These are phyloP conservation scores for Jamesozyma hellenica DNA, from an alignment of 805 yeast genomes.

Conservation along the genomic window DNA sequence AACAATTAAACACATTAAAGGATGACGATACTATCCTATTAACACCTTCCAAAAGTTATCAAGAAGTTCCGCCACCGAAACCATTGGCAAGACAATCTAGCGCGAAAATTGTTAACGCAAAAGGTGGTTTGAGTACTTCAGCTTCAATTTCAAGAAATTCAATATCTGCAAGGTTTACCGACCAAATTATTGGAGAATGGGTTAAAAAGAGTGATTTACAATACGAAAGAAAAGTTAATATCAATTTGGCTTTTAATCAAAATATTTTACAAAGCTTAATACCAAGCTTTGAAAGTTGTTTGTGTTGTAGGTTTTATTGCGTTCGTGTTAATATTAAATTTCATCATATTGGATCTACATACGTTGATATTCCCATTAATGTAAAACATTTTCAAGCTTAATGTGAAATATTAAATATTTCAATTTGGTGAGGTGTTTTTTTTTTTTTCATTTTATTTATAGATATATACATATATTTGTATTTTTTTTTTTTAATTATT, in stretches of 20 bases:
- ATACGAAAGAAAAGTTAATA: slow-evolving; percentile 25
- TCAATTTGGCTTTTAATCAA: slow-evolving; percentile 12
- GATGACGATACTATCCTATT: slow-evolving; percentile 5
- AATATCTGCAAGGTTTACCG: slow-evolving; percentile 13
- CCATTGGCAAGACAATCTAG: background rate
- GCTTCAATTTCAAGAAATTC: slow-evolving; percentile 7
- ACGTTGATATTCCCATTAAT: slow-evolving; percentile 11
- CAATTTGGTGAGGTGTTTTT: no score
- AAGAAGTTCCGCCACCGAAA: background rate
- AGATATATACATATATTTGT: no score
- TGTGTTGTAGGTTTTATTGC: slow-evolving; percentile 38
- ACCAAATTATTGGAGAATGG: slow-evolving; percentile 23
- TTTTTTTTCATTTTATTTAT: no score
- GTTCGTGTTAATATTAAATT: slow-evolving; percentile 34
- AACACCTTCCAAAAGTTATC: background rate
- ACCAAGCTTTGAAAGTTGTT: slow-evolving; percentile 40
- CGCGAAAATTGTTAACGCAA: slow-evolving; percentile 7
- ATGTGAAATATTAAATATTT: no score
- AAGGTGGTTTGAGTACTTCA: slow-evolving; percentile 3
- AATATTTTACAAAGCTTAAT: slow-evolving; percentile 34
- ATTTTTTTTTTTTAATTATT: no score
- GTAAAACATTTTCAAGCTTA: slow-evolving; percentile 8
- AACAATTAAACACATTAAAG: slow-evolving; percentile 20
- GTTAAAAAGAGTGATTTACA: slow-evolving; percentile 23
- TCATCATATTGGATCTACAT: slow-evolving; percentile 8